phyloP scores from a whole-genome alignment of 139 green algal genomes.

The Closterium sp. region DNA sequence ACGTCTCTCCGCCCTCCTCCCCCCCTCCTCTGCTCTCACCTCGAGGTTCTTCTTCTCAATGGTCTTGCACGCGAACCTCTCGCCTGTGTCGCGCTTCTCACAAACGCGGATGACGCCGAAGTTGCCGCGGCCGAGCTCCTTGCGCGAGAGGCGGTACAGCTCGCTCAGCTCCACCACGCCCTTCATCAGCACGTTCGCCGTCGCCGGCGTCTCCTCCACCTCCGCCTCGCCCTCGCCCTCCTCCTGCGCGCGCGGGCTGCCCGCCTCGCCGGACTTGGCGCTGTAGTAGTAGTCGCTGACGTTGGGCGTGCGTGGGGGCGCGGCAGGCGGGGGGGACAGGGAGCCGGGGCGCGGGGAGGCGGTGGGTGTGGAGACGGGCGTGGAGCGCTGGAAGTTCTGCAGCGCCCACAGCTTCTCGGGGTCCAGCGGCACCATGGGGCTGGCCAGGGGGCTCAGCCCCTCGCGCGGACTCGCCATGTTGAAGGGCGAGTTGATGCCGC shows the following conservation, averaged over 20 bases:
- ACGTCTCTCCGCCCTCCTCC: too few relatives aligned
- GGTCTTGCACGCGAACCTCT: slow-evolving; percentile 74
- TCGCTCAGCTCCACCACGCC: too few relatives aligned
- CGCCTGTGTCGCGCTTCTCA: slow-evolving; percentile 58
- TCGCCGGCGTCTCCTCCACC: too few relatives aligned
- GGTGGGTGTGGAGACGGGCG: background rate
- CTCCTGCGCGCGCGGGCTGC: too few relatives aligned
- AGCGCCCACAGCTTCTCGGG: background rate
- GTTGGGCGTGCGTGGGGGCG: background rate
- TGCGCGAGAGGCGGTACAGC: too few relatives aligned
- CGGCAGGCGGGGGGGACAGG: background rate
- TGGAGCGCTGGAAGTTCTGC: slow-evolving; percentile 2
- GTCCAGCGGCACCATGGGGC: background rate
- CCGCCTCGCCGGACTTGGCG: too few relatives aligned
- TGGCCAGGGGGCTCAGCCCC: background rate
- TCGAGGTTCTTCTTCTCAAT: slow-evolving; percentile 85
- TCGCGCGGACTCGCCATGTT: slow-evolving; percentile 2
- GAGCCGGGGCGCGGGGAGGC: background rate
- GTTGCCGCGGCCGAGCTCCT: slow-evolving; percentile 31
- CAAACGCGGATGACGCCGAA: slow-evolving; percentile 46
- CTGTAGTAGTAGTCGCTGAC: background rate
- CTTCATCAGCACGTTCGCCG: too few relatives aligned
- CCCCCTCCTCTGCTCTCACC: slow-evolving; percentile 43
- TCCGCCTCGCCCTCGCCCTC: too few relatives aligned
- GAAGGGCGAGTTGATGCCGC: background rate